These are phyloP conservation scores for Nicotiana rustica DNA, from an alignment of 305 asterid genomes.

Conservation along the genomic window DNA sequence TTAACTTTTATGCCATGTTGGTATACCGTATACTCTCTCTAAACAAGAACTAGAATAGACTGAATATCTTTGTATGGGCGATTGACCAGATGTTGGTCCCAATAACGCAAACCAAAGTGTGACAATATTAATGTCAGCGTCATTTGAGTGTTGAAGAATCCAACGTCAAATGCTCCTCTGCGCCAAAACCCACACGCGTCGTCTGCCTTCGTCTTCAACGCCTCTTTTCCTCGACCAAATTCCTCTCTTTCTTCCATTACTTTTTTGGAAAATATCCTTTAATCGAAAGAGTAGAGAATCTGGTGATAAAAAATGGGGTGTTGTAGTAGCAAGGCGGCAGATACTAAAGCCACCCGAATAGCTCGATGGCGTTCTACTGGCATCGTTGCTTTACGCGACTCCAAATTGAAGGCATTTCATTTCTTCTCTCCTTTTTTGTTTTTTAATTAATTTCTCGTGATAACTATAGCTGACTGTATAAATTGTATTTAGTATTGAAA, in stretches of 20 bases:
- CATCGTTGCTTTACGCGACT: constrained; percentile 87
- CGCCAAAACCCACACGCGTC: neutral
- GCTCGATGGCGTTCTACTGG: constrained; percentile 96
- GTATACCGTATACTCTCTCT: no score
- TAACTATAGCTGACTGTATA: neutral
- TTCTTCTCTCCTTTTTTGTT: neutral
- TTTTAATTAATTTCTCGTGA: no score
- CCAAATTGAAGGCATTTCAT: constrained; percentile 72
- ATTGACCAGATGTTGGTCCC: no score
- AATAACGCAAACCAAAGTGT: no score
- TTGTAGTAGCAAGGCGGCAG: constrained; percentile 65
- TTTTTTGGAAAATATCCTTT: no score
- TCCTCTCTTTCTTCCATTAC: no score
- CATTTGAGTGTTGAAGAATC: neutral
- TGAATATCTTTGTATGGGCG: no score
- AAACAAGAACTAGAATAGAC: no score
- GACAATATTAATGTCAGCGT: neutral
- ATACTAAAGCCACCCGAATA: constrained; percentile 56
- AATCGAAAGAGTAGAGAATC: no score
- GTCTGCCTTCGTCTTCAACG: neutral
- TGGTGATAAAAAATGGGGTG: constrained; percentile 64
- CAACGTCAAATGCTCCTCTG: neutral
- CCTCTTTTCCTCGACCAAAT: neutral
- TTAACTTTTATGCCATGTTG: no score
- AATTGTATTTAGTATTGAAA: neutral